A percentile compares a stretch with the other conserved stretches of the same genome.
Conservation (phyloP, 1,284 basidiomycete species). For the Tylopilus sp. region DNA sequence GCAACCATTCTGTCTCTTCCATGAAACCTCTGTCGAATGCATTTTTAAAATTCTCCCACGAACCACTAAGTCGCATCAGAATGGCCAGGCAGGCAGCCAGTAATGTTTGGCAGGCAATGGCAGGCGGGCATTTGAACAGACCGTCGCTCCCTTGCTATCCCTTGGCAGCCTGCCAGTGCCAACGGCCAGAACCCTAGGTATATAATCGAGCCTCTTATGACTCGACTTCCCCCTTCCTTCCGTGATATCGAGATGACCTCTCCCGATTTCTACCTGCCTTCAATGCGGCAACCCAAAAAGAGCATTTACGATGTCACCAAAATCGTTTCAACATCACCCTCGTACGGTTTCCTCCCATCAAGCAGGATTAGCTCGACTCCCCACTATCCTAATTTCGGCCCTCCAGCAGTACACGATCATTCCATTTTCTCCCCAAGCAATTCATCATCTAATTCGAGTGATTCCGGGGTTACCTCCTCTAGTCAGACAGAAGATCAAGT, state of each 20-base stretch:
- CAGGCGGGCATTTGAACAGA: not conserved
- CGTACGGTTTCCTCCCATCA: too few relatives aligned
- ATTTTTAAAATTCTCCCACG: slow-evolving; percentile 15
- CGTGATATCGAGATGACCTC: slow-evolving; percentile 1
- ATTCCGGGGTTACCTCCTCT: not conserved
- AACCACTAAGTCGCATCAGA: not conserved
- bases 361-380: not conserved
- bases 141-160: not conserved
- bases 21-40: not conserved
- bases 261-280: not conserved
- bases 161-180: slow-evolving; percentile 13
- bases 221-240: not conserved
- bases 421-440: not conserved
- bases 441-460: not conserved
- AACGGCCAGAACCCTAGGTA: not conserved
- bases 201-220: slow-evolving; percentile 5
- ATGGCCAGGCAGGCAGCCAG: slow-evolving; percentile 6
- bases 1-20: not conserved
- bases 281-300: not conserved
- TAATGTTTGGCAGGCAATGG: slow-evolving; percentile 4
- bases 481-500: too few relatives aligned
- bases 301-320: not conserved
- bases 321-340: not conserved
- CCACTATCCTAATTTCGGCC: not conserved
- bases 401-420: not conserved